These are phyloP conservation scores for Piper betle DNA, from an alignment of 164 flowering plant genomes.

Conservation along the genomic window DNA sequence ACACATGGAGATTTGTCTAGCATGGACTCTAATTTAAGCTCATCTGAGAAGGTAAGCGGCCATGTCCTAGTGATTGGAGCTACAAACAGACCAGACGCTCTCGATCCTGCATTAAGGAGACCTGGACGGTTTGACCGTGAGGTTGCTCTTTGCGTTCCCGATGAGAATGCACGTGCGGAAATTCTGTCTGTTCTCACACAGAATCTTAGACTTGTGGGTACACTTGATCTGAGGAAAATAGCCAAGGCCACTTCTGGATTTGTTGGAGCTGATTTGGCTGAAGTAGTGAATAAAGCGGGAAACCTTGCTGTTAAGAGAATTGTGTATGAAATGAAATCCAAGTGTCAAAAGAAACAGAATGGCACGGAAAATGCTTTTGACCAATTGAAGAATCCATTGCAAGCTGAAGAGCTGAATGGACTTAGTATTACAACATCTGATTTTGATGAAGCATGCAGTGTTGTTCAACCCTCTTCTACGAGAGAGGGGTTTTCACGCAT, in stretches of 20 bases:
- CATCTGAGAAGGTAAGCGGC: slow-evolving; percentile 33
- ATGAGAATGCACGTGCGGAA: slow-evolving; percentile 68
- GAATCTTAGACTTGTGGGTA: slow-evolving; percentile 53
- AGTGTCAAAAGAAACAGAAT: slow-evolving; percentile 15
- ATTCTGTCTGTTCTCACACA: slow-evolving; percentile 59
- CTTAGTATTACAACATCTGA: slow-evolving; percentile 72
- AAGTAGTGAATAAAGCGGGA: slow-evolving; percentile 69
- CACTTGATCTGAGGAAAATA: slow-evolving; percentile 52
- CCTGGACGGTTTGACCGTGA: slow-evolving; percentile 91
- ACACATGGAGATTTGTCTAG: slow-evolving; percentile 15
- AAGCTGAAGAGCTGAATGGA: slow-evolving; percentile 55
- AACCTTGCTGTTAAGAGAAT: slow-evolving; percentile 69
- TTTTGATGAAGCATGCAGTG: slow-evolving; percentile 81
- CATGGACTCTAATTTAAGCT: slow-evolving; percentile 19
- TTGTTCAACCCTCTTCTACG: slow-evolving; percentile 74
- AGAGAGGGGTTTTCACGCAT: slow-evolving; percentile 90
- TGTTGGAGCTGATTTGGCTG: slow-evolving; percentile 85
- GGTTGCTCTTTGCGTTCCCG: slow-evolving; percentile 64
- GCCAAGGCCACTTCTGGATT: slow-evolving; percentile 82
- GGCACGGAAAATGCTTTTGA: slow-evolving; percentile 21
- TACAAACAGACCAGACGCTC: slow-evolving; percentile 89
- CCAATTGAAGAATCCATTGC: slow-evolving; percentile 62
- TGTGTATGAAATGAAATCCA: slow-evolving; percentile 33
- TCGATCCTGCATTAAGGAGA: slow-evolving; percentile 82
- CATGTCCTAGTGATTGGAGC: slow-evolving; percentile 94